Evolutionary conservation across 73 alveolate genomes (phyloP).

Genomic region (Paramecium sexaurelia): DNA sequence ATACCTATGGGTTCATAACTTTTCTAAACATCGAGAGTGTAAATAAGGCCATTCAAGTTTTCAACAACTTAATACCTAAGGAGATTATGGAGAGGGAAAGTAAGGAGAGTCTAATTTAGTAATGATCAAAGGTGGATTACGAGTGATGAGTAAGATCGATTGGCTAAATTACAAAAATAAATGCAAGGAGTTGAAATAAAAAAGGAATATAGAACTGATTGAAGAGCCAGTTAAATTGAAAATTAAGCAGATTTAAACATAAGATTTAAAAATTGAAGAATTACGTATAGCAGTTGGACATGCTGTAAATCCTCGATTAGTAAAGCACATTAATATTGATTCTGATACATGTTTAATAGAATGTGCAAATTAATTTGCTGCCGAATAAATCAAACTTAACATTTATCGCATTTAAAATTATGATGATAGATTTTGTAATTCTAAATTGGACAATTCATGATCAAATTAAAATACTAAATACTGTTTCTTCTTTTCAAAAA

Average conservation of each 20-base stretch:
- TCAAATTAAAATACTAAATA: background rate
- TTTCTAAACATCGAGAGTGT: conserved; percentile 30
- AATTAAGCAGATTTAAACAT: background rate
- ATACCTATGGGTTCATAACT: conserved; percentile 18
- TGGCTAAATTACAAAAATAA: conserved; percentile 12
- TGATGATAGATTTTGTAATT: background rate
- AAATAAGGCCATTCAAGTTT: background rate
- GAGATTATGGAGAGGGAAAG: background rate
- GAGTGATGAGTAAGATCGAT: conserved; percentile 1
- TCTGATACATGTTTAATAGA: background rate
- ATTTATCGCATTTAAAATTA: background rate
- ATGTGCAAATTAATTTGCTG: background rate
- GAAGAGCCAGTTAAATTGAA: background rate
- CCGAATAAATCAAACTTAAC: background rate
- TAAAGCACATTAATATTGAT: background rate
- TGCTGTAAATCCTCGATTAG: background rate
- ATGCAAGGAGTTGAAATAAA: conserved; percentile 3
- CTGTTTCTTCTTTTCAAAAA: background rate
- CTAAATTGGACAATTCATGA: background rate
- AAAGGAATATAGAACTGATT: background rate
- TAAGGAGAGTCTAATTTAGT: background rate
- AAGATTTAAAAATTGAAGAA: conserved; percentile 20
- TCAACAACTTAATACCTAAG: background rate
- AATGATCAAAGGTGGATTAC: background rate
- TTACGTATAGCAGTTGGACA: background rate